These are phyloP conservation scores for Termitomyces sp. DNA, from an alignment of 768 basidiomycete genomes.

Conservation along the genomic window DNA sequence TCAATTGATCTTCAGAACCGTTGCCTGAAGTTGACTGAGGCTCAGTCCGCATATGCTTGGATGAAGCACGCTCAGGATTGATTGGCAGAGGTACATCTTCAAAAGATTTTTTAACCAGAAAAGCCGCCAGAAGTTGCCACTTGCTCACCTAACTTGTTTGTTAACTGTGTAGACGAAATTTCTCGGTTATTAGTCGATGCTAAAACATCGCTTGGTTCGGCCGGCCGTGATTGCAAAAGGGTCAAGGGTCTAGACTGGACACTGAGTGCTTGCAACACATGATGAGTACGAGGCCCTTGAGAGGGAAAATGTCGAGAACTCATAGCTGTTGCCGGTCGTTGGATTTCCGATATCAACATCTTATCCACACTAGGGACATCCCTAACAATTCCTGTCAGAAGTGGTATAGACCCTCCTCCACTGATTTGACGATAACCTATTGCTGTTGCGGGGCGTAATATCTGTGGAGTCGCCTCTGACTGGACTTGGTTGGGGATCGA, in stretches of 20 bases:
- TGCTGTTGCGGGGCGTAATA: constrained; percentile 12
- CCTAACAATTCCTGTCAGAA: not conserved
- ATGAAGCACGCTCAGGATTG: not conserved
- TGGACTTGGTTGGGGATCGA: not conserved
- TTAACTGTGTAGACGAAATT: not conserved
- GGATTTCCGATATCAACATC: not conserved
- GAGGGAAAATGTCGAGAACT: constrained; percentile 3
- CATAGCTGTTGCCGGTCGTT: constrained; percentile 12
- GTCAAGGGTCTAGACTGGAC: not conserved
- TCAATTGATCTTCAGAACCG: not conserved
- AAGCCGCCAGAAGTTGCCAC: not conserved
- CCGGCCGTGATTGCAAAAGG: not conserved
- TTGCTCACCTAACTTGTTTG: not conserved
- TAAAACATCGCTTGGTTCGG: not conserved
- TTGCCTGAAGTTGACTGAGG: not conserved
- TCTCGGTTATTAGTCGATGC: not conserved
- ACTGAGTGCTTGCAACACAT: not conserved
- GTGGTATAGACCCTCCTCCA: not conserved
- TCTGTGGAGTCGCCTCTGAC: not conserved
- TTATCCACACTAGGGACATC: constrained; percentile 1
- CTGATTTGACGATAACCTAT: constrained; percentile 12
- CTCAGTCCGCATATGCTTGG: not conserved
- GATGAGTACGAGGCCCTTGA: constrained; percentile 1
- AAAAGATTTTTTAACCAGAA: not conserved
- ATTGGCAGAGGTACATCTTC: not conserved